Evolutionary conservation across 148 eudicot species (phyloP), one percentile per base, ranked within the genome.

Genomic region (Chenopodium quinoa): DNA sequence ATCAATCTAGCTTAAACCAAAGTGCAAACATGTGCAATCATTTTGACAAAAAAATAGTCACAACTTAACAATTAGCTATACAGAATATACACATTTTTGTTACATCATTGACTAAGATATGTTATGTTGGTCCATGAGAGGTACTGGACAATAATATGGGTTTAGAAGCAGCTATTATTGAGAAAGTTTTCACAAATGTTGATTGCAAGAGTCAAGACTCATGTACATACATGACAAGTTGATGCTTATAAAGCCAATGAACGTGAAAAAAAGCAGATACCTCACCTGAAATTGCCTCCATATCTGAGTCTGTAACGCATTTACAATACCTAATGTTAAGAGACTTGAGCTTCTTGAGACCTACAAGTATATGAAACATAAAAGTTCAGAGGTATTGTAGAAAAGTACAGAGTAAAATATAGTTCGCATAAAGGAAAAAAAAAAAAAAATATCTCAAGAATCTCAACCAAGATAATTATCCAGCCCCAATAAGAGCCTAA

Each of bases 281-380:
- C n/a, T 48, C 60, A 85, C 87, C 87, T 85, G 87, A 82, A 82
- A 85, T 20, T 23, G 85, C 87, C 80, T 82, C 77, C 83, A 85
- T 71, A 80, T 85, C 87, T 34, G 87, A 78, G 73, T 85, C 87
- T 3, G 80, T 75, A 52, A 85, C 75, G 77, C 85, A 85, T 69
- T 82, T 85, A 71, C 87, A 85, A 64, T 85, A 85, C 80, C 87
- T 69, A 82, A 79, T 71, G 70, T 85, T 85, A 34, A 85, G 87
- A 48, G 87, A 78, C 74, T 79, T 75, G 69, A 85, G 87, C 76
- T 85, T 85, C 85, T 82, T 85, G 60, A 85, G 87, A 78, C 85
- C 87, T 85, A 67, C 48, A 79, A 72, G 50, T 44, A 74, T 4
- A 72, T 11, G n/a, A 34, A 73, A 34, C 29, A 7, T 19, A 70